Evolutionary conservation across 306 rosid genomes (phyloP).

Genomic region (Potentilla sterilis): DNA sequence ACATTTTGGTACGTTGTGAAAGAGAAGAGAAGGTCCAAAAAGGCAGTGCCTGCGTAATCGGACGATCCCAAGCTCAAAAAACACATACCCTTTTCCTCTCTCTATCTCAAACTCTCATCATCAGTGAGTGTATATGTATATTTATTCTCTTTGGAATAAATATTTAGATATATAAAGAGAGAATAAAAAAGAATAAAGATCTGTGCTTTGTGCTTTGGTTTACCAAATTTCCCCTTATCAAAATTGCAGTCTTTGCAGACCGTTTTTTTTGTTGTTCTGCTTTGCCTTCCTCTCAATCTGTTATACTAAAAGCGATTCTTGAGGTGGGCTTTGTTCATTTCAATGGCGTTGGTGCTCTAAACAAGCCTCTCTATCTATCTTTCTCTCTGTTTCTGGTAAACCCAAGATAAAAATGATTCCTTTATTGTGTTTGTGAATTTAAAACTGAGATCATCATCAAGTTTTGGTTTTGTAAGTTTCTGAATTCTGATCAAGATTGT

Average conservation of each 20-base stretch:
- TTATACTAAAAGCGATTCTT: slow-evolving; percentile 40
- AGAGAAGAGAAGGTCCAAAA: slow-evolving; percentile 56
- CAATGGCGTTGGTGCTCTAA: slow-evolving; percentile 32
- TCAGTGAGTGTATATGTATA: slow-evolving; percentile 21
- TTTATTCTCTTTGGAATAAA: background rate
- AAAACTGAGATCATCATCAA: background rate
- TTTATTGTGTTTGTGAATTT: background rate
- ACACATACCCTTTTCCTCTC: slow-evolving; percentile 32
- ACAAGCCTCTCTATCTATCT: slow-evolving; percentile 16
- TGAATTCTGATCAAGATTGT: slow-evolving; percentile 5
- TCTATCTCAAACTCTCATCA: slow-evolving; percentile 21
- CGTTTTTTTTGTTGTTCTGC: background rate
- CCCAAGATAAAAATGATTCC: background rate
- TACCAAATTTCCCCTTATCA: slow-evolving; percentile 20
- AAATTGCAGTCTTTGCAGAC: slow-evolving; percentile 8
- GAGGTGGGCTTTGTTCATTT: slow-evolving; percentile 37
- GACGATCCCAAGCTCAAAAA: slow-evolving; percentile 62
- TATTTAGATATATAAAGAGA: background rate
- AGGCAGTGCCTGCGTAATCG: slow-evolving; percentile 47
- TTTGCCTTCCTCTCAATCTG: slow-evolving; percentile 21
- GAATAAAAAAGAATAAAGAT: background rate
- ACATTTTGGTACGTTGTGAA: slow-evolving; percentile 49
- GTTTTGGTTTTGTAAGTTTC: background rate
- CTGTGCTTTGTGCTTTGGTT: slow-evolving; percentile 11
- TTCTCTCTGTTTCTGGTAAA: background rate